Evolutionary conservation across 768 basidiomycete genomes (phyloP).

Genomic region (Pisolithus tinctorius): DNA sequence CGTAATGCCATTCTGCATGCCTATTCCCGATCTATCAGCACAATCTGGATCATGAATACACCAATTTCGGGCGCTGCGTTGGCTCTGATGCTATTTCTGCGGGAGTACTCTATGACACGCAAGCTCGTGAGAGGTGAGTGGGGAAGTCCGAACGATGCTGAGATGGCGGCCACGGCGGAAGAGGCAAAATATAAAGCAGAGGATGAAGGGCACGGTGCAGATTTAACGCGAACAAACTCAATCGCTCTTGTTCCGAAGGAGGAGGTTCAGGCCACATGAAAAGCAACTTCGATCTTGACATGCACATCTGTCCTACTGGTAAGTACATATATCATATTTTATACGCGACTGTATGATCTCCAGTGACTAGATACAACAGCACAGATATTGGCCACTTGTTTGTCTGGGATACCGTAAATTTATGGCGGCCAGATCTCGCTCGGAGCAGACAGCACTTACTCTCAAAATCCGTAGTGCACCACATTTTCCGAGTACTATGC

Average conservation of each 20-base stretch:
- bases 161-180: constrained; percentile 14
- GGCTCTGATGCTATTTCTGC: constrained; percentile 45
- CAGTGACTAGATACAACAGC: background rate
- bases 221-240: background rate
- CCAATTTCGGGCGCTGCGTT: constrained; percentile 50
- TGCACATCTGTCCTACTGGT: background rate
- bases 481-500: no score
- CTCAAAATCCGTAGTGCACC: no score
- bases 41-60: constrained; percentile 60
- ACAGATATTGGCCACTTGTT: background rate
- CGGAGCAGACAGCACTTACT: no score
- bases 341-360: background rate
- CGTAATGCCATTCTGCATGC: constrained; percentile 51
- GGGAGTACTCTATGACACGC: constrained; percentile 53
- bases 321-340: background rate
- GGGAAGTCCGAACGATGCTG: constrained; percentile 23
- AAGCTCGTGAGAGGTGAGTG: constrained; percentile 33
- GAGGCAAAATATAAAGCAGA: background rate
- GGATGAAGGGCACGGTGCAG: background rate
- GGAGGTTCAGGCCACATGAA: background rate
- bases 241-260: background rate
- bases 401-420: no score
- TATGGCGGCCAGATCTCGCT: no score
- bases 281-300: background rate
- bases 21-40: constrained; percentile 53